Base-by-base conservation (phyloP, 345 rosid species). In the Salix dunnii region DNA sequence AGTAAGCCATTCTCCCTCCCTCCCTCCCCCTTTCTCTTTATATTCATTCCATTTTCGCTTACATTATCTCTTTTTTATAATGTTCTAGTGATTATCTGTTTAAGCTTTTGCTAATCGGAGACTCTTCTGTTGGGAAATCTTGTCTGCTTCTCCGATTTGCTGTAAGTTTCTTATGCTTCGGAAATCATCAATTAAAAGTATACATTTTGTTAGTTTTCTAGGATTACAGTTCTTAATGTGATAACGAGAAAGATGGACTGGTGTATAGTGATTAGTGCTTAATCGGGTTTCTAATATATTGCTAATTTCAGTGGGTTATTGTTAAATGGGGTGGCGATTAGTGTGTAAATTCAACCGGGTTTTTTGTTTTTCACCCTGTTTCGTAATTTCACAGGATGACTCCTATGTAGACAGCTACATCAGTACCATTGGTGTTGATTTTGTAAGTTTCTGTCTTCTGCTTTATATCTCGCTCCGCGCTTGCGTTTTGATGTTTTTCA, bases 51-150 rank as follows among this genome's bases (percentile, higher is more conserved):
- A 2, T 18, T 67, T 2, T 43, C 5, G 16, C 38, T 27, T 8
- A 6, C 46, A 38, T 62, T 68, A 16, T 58, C 73, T 14, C 3
- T 64, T 75, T 49, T 74, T 55, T 35, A 6, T 69, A 70, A 70
- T 25, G 74, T 73, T 70, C 75, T 84, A 91, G 95, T 67, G 95
- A 91, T 82, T 92, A 92, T 72, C 87, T 92, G 76, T 91, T 91
- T 77, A 89, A 91, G 88, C 97, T 90, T 72, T 78, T 91, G 85
- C 85, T 91, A 66, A 90, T 91, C 74, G 97, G 97, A 33, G 97
- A 91, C 82, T 91, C 97, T 1, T 90, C 97, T 17, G 97, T 90
- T 65, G 97, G 97, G 11, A 91, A 91, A 87, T 91, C 97, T 2
- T 89, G 94, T 30, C 78, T 91, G 67, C 97, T 92, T 75, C 94